Evolutionary conservation across 495 filamentous ascomycete species (phyloP), one percentile per base, ranked within the genome.

Genomic region (Chlorociboria aeruginascens): DNA sequence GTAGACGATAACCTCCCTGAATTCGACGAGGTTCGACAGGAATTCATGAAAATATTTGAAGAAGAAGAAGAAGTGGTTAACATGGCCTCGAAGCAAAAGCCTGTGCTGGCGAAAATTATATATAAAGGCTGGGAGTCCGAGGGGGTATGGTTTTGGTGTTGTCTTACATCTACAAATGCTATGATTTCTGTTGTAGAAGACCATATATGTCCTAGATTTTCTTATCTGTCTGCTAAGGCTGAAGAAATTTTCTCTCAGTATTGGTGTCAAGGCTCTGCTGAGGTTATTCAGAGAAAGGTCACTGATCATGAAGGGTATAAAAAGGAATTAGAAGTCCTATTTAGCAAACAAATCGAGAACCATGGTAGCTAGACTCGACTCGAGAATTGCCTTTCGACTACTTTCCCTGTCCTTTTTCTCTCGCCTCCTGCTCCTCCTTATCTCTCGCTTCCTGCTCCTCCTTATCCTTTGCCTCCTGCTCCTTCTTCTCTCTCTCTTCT

Each of bases 121-220:
- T 14, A 47, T 40, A 38, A 52, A 4, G 20, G 43, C 17, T 52
- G 39, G 49, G 31, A 52, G 29, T 52, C 49, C n/a, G 49, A 25
- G 11, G 43, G 16, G 43, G 43, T 52, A 46, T 52, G 44, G 49
- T 52, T 52, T 37, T 52, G 49, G 38, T 30, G 20, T 47, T 46
- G 35, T 47, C 13, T 52, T 47, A 46, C 37, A 14, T 52, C 49
- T 43, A 40, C 48, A 20, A 60, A 63, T 46, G 53, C 54, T 29
- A 55, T 58, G 61, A 32, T 43, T 29, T 50, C 50, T 45, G 46
- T 61, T 32, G 29, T 64, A 9, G 50, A 55, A 40, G 17, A 53
- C 38, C 51, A 60, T 51, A 44, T 64, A 13, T 40, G 44, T 34
- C 61, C 55, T 31, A 46, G 43, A 48, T 56, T 55, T 52, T 30